Base-by-base conservation (phyloP, 1,139 yeast species). In the Debaryomyces singareniensis region DNA sequence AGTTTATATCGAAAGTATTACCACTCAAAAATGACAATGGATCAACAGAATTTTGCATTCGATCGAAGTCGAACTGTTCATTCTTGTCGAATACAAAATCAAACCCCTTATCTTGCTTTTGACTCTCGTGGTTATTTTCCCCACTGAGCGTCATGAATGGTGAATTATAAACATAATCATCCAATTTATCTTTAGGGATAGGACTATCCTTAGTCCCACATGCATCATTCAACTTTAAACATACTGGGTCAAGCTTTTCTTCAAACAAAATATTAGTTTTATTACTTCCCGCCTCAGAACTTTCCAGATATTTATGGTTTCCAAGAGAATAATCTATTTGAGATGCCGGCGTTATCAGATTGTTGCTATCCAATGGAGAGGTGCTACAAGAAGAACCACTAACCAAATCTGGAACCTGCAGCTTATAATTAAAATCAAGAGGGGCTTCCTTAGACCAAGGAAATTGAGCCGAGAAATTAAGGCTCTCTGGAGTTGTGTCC, bases 191-290 rank as follows among this genome's bases (percentile, higher is more conserved):
- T 47, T 72, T 71, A 5, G 95, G 95, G 5, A 78, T 53, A 3
- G 95, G 95, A 37, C 71, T 59, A 16, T 65, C 65, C 47, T 67
- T 77, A n/a, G 79, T 79, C 12, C 96, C 96, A 55, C 97, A 89
- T 1, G 89, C 96, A 50, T 77, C 71, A 38, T 74, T 73, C 44
- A 89, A 65, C 45, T 78, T 74, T 16, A 71, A 72, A 49, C 97
- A 89, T 48, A 89, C 89, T 29, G 78, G 79, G 39, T 67, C 69
- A 13, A 60, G 53, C 39, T 62, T 54, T 39, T 68, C 73, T 24
- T 67, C 71, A 39, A 64, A 68, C 18, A 47, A 43, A 40, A 20
- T 47, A 51, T 15, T 39, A 39, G 9, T 29, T 33, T 9, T 26
- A 10, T 39, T 33, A 11, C 38, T 5, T n/a, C 10, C 34, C 23